Base-by-base conservation (phyloP, 805 yeast genomes). In the Candida saitoana region DNA sequence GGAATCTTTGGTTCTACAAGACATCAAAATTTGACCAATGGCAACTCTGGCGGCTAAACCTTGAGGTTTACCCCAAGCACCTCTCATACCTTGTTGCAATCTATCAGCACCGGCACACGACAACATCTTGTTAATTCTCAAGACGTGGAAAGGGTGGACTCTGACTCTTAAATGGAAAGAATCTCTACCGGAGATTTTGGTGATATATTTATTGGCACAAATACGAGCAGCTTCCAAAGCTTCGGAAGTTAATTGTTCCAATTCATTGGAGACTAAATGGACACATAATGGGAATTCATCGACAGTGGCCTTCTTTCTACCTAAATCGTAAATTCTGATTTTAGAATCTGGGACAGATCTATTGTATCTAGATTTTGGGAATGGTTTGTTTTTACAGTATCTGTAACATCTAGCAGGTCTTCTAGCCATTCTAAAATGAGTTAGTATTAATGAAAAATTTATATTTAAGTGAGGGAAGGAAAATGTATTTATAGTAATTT, bases 61-160 rank as follows among this genome's bases (percentile, higher is more conserved):
- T 67, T 90, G 96, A 67, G 99, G 99, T 82, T 93, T 93, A 89
- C 99, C 99, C 98, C 98, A 93, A 72, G 99, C 99, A 83, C 95
- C 95, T 88, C 99, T 91, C 99, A 93, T 93, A 90, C 99, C 99
- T 81, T 93, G 98, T 82, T 93, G 99, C 79, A 93, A 84, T 87
- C 99, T 89, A 91, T 93, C 99, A 73, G 99, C 99, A 87, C 99
- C 99, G 80, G 99, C 99, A 83, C 99, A 93, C 70, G 99, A 93
- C 96, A 93, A 89, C 99, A 93, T 93, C 88, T 93, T 93, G 93
- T 93, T 93, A 82, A 93, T 93, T 80, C 99, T 86, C 75, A 93
- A 84, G 61, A 93, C 99, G 84, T 93, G 99, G 98, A 87, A 93
- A 64, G 99, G 99, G 79, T 93, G 99, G 69, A 90, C 98, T 81